Conservation (phyloP, 768 basidiomycete species). For the Botryobasidium botryosum region DNA sequence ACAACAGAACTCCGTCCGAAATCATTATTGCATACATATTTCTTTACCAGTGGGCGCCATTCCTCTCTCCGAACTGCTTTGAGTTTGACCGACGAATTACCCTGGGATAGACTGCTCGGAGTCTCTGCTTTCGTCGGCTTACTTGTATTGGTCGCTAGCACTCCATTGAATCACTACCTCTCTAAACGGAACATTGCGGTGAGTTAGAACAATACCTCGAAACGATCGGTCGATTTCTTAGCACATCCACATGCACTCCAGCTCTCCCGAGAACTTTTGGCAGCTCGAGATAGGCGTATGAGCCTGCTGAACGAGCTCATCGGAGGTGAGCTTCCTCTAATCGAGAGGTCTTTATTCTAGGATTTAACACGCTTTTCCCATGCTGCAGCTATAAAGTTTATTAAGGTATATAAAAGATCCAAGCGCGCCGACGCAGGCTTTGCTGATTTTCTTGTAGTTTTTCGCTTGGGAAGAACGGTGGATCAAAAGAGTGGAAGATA, state of each 20-base stretch:
- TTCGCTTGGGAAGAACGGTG: constrained; percentile 24
- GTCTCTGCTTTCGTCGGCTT: constrained; percentile 63
- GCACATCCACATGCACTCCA: too few species aligned
- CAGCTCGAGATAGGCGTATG: constrained; percentile 65
- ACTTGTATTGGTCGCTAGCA: constrained; percentile 42
- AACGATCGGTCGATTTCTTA: too few species aligned
- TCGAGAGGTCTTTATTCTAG: too few species aligned
- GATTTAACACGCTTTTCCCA: neutral
- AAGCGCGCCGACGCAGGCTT: too few species aligned
- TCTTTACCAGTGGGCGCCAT: too few species aligned
- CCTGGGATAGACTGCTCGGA: constrained; percentile 45
- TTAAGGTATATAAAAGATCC: too few species aligned
- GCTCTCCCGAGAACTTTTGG: constrained; percentile 30
- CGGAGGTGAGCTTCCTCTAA: neutral
- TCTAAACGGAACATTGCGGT: too few species aligned
- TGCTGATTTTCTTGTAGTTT: constrained; percentile 22
- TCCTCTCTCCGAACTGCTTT: neutral
- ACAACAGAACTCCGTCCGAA: constrained; percentile 65
- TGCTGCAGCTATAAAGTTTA: constrained; percentile 11
- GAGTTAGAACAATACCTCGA: too few species aligned
- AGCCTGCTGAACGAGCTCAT: constrained; percentile 63
- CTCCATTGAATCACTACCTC: constrained; percentile 55
- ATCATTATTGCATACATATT: constrained; percentile 54
- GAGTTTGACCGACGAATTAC: too few species aligned
- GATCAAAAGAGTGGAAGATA: constrained; percentile 19